These are phyloP conservation scores for Pulveroboletus sp. DNA, from an alignment of 768 basidiomycete species.

Conservation along the genomic window DNA sequence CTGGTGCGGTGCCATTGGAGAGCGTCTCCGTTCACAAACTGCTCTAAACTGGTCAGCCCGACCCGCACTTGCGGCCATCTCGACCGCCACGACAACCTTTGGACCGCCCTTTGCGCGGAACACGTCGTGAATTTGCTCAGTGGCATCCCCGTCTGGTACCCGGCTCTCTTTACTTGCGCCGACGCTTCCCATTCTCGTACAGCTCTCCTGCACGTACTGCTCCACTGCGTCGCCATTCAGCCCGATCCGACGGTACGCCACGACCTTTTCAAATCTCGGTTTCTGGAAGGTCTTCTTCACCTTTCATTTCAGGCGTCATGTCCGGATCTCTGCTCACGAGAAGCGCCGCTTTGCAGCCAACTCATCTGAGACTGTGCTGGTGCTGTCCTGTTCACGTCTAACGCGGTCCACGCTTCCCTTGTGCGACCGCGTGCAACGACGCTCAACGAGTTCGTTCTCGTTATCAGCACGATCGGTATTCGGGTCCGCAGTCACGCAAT, in stretches of 20 bases:
- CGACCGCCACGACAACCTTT: neutral
- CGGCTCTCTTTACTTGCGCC: neutral
- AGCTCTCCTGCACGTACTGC: conserved; percentile 9
- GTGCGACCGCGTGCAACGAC: neutral
- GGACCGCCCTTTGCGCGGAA: neutral
- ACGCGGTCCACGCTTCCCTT: neutral
- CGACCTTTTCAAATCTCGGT: neutral
- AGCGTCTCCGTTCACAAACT: conserved; percentile 1
- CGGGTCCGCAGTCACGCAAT: conserved; percentile 12
- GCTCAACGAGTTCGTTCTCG: neutral
- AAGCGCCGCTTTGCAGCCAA: neutral
- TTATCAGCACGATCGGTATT: conserved; percentile 6
- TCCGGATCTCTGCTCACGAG: neutral
- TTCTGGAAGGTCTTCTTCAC: neutral
- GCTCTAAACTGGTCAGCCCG: too few relatives aligned
- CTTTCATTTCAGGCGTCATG: conserved; percentile 4
- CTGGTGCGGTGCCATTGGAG: neutral
- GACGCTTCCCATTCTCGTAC: conserved; percentile 12
- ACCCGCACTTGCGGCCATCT: conserved; percentile 1
- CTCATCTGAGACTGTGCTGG: neutral
- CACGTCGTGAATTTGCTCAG: conserved; percentile 7
- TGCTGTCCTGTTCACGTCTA: neutral
- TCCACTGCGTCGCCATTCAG: neutral
- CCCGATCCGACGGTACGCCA: conserved; percentile 1
- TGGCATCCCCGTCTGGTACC: neutral